phyloP scores from a whole-genome alignment of 2,329 filamentous ascomycete genomes.

The Cladosporium sp. region DNA sequence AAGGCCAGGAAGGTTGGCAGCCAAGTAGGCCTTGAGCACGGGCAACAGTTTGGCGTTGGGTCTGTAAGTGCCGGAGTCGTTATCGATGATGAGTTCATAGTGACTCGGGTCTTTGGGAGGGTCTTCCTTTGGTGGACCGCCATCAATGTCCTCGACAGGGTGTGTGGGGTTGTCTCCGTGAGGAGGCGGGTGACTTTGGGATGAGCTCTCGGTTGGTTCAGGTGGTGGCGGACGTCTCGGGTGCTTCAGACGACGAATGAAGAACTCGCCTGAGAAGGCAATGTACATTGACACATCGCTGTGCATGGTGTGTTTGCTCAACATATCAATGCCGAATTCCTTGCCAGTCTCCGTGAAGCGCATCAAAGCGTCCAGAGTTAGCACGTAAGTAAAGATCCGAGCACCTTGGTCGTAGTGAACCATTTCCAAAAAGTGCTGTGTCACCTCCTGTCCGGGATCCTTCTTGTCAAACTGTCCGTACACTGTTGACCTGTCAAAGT shows the following conservation, averaged over 20 bases:
- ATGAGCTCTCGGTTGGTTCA: slow-evolving; percentile 43
- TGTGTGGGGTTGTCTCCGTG: slow-evolving; percentile 43
- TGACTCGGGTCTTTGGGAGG: slow-evolving; percentile 51
- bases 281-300: slow-evolving; percentile 88
- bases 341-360: slow-evolving; percentile 95
- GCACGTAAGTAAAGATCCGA: slow-evolving; percentile 84
- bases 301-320: slow-evolving; percentile 97
- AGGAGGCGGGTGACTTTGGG: slow-evolving; percentile 40
- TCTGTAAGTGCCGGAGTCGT: slow-evolving; percentile 89
- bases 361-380: slow-evolving; percentile 80
- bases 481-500: slow-evolving; percentile 72
- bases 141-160: slow-evolving; percentile 46
- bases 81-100: slow-evolving; percentile 91
- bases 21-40: slow-evolving; percentile 64
- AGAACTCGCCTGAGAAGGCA: slow-evolving; percentile 89
- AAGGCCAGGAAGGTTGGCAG: slow-evolving; percentile 71
- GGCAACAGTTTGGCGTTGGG: slow-evolving; percentile 76
- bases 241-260: slow-evolving; percentile 67
- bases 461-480: slow-evolving; percentile 58
- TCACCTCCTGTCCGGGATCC: slow-evolving; percentile 63
- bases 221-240: slow-evolving; percentile 36
- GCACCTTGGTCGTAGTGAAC: slow-evolving; percentile 82
- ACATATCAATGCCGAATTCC: slow-evolving; percentile 87
- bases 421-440: slow-evolving; percentile 77
- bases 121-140: slow-evolving; percentile 41